phyloP scores from a whole-genome alignment of 2,329 filamentous ascomycete genomes.

The Xylariaceae sp. region DNA sequence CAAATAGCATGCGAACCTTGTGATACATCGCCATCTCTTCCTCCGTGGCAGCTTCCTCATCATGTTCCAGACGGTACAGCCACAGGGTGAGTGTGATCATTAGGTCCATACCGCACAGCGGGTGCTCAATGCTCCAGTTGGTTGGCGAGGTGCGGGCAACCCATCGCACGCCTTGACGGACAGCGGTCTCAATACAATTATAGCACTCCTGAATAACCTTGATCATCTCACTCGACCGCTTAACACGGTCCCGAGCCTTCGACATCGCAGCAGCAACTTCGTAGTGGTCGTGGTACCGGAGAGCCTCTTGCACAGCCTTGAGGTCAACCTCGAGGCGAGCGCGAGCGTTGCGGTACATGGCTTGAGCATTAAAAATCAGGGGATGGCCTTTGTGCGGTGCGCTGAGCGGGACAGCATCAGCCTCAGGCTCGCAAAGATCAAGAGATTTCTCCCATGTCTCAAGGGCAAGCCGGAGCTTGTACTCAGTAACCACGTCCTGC shows the following conservation, averaged over 20 bases:
- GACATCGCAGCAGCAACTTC: slow-evolving; percentile 98
- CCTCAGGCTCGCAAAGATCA: slow-evolving; percentile 90
- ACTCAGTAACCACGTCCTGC: slow-evolving; percentile 96
- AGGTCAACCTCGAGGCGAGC: slow-evolving; percentile 92
- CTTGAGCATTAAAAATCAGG: slow-evolving; percentile 97
- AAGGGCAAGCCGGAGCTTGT: slow-evolving; percentile 92
- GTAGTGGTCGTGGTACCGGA: slow-evolving; percentile 96
- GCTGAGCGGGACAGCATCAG: slow-evolving; percentile 84
- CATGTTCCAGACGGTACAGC: slow-evolving; percentile 99
- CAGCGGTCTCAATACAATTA: slow-evolving; percentile 95
- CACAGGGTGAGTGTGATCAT: slow-evolving; percentile 98
- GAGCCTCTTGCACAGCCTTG: slow-evolving; percentile 92
- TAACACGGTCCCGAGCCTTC: slow-evolving; percentile 88
- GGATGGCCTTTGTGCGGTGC: slow-evolving; percentile 96
- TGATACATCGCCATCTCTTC: slow-evolving; percentile 90
- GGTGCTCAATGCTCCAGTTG: slow-evolving; percentile 99
- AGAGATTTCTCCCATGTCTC: slow-evolving; percentile 99
- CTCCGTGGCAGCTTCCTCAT: slow-evolving; percentile 86
- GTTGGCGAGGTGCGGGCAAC: slow-evolving; percentile 96
- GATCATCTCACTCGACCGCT: slow-evolving; percentile 96
- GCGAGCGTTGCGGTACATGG: slow-evolving; percentile 92
- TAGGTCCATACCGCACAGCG: slow-evolving; percentile 92
- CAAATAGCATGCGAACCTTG: slow-evolving; percentile 87
- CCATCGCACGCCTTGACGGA: slow-evolving; percentile 93
- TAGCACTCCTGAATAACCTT: slow-evolving; percentile 98